phyloP scores from a whole-genome alignment of 768 basidiomycete genomes.

The Leccinum sublutescens region DNA sequence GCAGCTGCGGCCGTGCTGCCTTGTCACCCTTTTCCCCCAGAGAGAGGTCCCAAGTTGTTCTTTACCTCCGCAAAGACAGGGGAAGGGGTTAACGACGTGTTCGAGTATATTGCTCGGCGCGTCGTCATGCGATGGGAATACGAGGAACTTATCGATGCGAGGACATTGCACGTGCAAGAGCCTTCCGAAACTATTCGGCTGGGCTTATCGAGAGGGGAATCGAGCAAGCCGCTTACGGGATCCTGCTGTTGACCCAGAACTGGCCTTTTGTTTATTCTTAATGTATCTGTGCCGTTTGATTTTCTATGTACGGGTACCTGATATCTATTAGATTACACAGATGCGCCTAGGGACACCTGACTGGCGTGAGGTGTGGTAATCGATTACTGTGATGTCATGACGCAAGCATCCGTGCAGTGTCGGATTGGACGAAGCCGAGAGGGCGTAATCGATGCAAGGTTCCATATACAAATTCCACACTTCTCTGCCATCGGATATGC shows the following conservation, averaged over 20 bases:
- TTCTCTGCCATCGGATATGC: background rate
- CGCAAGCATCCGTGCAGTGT: background rate
- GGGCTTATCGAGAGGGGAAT: constrained; percentile 17
- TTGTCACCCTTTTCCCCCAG: constrained; percentile 31
- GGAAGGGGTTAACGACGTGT: constrained; percentile 67
- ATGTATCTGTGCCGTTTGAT: constrained; percentile 5
- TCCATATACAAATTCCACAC: background rate
- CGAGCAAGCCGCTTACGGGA: constrained; percentile 6
- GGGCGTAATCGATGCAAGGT: background rate
- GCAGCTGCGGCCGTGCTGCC: constrained; percentile 11
- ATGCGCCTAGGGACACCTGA: background rate
- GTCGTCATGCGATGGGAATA: constrained; percentile 65
- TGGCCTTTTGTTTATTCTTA: constrained; percentile 25
- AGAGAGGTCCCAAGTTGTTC: constrained; percentile 62
- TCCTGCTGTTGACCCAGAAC: constrained; percentile 19
- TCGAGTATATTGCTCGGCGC: constrained; percentile 67
- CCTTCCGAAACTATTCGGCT: constrained; percentile 39
- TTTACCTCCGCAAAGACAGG: constrained; percentile 81
- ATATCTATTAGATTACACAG: background rate
- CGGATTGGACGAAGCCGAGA: background rate
- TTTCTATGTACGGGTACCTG: background rate
- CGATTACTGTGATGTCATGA: background rate
- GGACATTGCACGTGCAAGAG: constrained; percentile 41
- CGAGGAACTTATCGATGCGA: constrained; percentile 55
- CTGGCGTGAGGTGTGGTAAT: no score